Evolutionary conservation across 2,329 filamentous ascomycete genomes (phyloP).

Genomic region (Apiospora hydei): DNA sequence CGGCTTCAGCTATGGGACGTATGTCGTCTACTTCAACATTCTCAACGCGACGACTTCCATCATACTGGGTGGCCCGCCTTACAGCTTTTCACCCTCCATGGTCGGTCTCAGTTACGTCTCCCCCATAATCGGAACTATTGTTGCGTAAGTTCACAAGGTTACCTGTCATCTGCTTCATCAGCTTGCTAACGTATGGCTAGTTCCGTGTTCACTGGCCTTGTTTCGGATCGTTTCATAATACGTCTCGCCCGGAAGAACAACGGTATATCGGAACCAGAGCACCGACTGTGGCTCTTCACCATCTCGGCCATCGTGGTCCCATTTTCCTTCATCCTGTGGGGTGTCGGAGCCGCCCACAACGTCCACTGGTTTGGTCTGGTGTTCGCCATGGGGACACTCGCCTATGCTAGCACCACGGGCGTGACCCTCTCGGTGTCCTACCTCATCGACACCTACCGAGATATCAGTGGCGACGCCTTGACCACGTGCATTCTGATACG

Average conservation of each 20-base stretch:
- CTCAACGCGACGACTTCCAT: constrained; percentile 53
- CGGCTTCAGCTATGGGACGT: constrained; percentile 51
- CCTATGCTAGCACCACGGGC: constrained; percentile 45
- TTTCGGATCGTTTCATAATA: constrained; percentile 48
- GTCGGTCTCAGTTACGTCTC: constrained; percentile 49
- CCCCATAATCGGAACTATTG: constrained; percentile 43
- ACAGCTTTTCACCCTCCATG: constrained; percentile 48
- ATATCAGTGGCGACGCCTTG: constrained; percentile 49
- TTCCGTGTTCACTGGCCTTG: constrained; percentile 43
- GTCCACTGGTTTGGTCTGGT: constrained; percentile 52
- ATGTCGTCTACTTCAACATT: constrained; percentile 52
- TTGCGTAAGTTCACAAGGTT: constrained; percentile 34
- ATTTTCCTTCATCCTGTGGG: constrained; percentile 39
- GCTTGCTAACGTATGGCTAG: constrained; percentile 24
- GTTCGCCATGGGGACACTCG: constrained; percentile 48
- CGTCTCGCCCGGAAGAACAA: constrained; percentile 48
- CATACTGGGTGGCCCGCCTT: constrained; percentile 46
- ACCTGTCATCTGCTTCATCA: no score
- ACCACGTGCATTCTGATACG: constrained; percentile 50
- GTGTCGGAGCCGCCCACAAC: constrained; percentile 43
- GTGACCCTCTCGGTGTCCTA: constrained; percentile 49
- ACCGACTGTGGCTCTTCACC: constrained; percentile 50
- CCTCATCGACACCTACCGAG: constrained; percentile 50
- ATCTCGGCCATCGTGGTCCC: constrained; percentile 39
- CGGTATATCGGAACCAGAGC: constrained; percentile 51